Evolutionary conservation across 768 basidiomycete genomes (phyloP), one percentile per base, ranked within the genome.

Genomic region (Pleurotus giganteus): DNA sequence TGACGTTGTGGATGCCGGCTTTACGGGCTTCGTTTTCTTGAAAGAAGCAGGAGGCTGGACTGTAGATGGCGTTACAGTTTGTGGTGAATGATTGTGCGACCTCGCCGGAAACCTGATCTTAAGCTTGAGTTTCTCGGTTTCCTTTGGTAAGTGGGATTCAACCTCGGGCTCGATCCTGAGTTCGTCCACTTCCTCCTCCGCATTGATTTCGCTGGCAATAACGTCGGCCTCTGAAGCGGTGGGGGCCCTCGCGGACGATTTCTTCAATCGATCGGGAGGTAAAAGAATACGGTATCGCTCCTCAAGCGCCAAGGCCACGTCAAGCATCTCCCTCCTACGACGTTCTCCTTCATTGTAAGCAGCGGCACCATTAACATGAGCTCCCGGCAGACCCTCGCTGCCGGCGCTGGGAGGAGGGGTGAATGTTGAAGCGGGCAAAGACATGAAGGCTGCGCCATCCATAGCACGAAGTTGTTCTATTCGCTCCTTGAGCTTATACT

Each of bases 401-500:
- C 67, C 65, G 51, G 47, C 59, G 45, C n/a, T 63, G 34, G 64
- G 70, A 36, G 52, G 53, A 19, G 71, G 68, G n/a, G 82, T 73
- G 65, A 89, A 89, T 31, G 75, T 76, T 15, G 80, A 70, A 4
- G 83, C 78, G 36, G 86, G 80, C 42, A 88, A 71, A 24, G 74
- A 64, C 27, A 90, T 79, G 68, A 91, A 92, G 2, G 86, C 84
- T 52, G 79, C 69, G 45, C 78, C 69, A 56, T 91, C 89, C 84
- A 94, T 88, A 24, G 74, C 77, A 53, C 78, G 80, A 54, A 94
- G 77, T 63, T 94, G 88, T 49, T 94, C 91, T 57, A 94, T 88
- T 31, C 93, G 84, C 64, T 93, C 88, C 68, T 89, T 88, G 63
- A 96, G 83, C 66, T 93, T 92, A 73, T 94, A 93, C 61, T 93